Conservation (phyloP, 768 basidiomycete species). For the Lyophyllum shimeji region DNA sequence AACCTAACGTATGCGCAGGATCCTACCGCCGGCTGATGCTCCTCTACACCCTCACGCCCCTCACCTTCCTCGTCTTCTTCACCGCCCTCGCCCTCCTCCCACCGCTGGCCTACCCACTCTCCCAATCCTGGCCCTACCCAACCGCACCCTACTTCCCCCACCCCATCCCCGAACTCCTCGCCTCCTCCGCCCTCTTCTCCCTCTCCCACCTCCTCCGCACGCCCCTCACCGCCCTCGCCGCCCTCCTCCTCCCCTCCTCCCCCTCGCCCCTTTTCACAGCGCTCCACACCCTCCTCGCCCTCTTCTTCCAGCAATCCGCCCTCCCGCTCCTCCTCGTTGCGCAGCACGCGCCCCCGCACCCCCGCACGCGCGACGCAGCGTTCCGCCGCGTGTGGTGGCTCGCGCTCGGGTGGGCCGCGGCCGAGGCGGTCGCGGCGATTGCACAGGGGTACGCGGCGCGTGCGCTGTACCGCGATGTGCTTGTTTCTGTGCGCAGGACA, state of each 20-base stretch:
- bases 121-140: conserved; percentile 30
- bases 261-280: conserved; percentile 35
- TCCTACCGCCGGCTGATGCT: conserved; percentile 57
- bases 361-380: conserved; percentile 54
- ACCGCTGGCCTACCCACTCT: conserved; percentile 42
- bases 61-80: conserved; percentile 51
- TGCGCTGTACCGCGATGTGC: conserved; percentile 64
- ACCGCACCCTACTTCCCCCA: conserved; percentile 54
- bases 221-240: conserved; percentile 33
- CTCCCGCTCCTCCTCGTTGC: conserved; percentile 54
- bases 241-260: conserved; percentile 29
- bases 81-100: conserved; percentile 51
- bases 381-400: conserved; percentile 79
- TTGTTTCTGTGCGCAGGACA: conserved; percentile 40
- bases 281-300: conserved; percentile 50
- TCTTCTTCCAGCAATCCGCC: conserved; percentile 52
- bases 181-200: conserved; percentile 61
- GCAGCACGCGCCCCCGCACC: conserved; percentile 37
- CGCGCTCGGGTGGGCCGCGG: conserved; percentile 72
- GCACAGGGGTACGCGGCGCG: conserved; percentile 72
- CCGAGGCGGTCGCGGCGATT: conserved; percentile 64
- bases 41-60: conserved; percentile 61
- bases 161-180: conserved; percentile 64
- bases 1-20: conserved; percentile 36
- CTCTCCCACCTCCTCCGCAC: conserved; percentile 53